Base-by-base conservation (phyloP, 257 asterid genomes). In the Coffea canephora region DNA sequence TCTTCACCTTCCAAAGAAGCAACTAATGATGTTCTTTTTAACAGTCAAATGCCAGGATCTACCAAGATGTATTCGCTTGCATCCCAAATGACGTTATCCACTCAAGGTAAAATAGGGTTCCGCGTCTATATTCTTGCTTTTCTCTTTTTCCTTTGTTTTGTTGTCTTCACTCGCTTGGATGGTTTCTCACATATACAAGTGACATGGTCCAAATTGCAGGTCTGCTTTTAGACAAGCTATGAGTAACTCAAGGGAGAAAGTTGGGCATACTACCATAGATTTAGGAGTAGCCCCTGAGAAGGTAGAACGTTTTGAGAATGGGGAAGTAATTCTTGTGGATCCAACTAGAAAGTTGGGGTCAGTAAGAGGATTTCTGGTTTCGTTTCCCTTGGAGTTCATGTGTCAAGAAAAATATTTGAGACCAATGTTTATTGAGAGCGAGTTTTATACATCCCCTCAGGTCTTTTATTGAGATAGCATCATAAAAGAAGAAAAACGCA, bases 321-420 rank as follows among this genome's bases (percentile, higher is more conserved):
- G 93, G 27, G 80, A 85, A 80, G 74, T 80, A 69, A 23, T 61
- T 16, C 67, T 78, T 62, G 48, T 75, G 52, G 87, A 93, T 81
- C 89, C 97, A 16, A 77, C 65, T 39, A 39, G 80, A 18, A 90
- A 65, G 85, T 80, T 95, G 52, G 79, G 90, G 85, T 85, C 93
- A 21, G 85, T 90, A 27, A 85, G 84, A 82, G 99, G 99, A 49
- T 88, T 81, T 83, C 92, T 93, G 31, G 99, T 95, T 81, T 88
- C 91, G n/a, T 95, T 95, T 78, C 98, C 99, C 18, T 77, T 93
- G 86, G 96, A 90, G 85, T 93, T 95, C 90, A 89, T 95, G 97
- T 84, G 88, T 14, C 95, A 95, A 84, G 97, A 39, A 39, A 39
- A 92, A 75, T 94, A 95, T 72, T 81, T 95, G 82, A 93, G 97